Conservation (phyloP, 495 filamentous ascomycete species). For the Daldinia loculata region DNA sequence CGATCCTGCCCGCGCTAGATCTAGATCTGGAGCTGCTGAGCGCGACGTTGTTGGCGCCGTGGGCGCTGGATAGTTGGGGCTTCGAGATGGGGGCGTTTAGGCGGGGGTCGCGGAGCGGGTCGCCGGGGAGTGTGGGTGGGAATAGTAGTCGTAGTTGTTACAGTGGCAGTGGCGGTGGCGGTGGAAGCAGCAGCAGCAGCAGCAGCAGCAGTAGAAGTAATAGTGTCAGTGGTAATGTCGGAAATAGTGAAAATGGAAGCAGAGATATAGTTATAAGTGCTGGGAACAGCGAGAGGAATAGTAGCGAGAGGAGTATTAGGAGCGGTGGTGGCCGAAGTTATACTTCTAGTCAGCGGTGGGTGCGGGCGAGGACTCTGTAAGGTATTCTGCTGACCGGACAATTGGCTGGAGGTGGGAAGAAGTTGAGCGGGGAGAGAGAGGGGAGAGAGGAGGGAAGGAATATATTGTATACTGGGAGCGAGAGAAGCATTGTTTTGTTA, state of each 20-base stretch:
- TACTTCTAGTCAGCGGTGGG: constrained; percentile 2
- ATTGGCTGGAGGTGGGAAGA: too few species aligned
- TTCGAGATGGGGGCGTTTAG: background rate
- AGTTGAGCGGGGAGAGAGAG: too few species aligned
- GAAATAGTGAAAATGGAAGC: background rate
- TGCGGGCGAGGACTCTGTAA: constrained; percentile 30
- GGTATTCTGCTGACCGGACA: too few species aligned
- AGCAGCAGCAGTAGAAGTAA: background rate
- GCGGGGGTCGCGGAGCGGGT: background rate
- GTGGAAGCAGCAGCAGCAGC: background rate
- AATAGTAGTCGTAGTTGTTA: background rate
- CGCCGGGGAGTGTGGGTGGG: background rate
- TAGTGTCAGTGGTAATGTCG: background rate
- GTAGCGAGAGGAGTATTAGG: background rate
- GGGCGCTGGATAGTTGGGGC: constrained; percentile 22
- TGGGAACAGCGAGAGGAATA: background rate
- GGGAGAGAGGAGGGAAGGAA: background rate
- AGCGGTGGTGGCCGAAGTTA: background rate
- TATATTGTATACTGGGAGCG: background rate
- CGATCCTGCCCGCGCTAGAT: constrained; percentile 29
- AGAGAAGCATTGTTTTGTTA: background rate
- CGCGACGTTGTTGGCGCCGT: constrained; percentile 31
- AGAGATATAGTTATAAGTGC: background rate
- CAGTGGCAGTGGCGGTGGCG: background rate
- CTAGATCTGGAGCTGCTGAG: constrained; percentile 27